Percentiles rank a stretch among this genome's conserved stretches.
phyloP scores from a whole-genome alignment of 1,139 yeast species.

The Keqinozyma sinolaborantium region DNA sequence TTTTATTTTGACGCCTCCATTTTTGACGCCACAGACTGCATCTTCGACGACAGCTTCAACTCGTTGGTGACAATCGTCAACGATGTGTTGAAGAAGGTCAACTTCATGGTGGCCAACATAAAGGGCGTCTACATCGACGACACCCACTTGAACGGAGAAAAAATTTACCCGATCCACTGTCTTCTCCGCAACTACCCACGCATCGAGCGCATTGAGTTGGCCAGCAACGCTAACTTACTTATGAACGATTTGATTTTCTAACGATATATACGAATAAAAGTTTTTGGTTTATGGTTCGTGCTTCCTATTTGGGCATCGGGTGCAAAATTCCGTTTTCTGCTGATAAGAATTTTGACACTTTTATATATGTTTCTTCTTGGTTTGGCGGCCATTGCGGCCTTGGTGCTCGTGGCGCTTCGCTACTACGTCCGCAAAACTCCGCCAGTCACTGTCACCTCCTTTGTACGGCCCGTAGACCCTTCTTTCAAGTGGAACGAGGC shows the following conservation, averaged over 20 bases:
- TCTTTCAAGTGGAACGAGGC: slow-evolving; percentile 46
- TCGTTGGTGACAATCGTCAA: slow-evolving; percentile 30
- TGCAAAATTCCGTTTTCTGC: not conserved
- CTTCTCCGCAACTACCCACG: slow-evolving; percentile 31
- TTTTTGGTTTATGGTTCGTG: not conserved
- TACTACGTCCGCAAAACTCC: slow-evolving; percentile 1
- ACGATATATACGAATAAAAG: not conserved
- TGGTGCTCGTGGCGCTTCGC: not conserved
- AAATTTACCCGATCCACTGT: slow-evolving; percentile 27
- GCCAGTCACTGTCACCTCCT: slow-evolving; percentile 2
- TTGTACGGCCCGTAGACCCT: slow-evolving; percentile 13
- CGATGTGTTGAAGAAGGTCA: slow-evolving; percentile 34
- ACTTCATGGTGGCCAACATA: slow-evolving; percentile 31
- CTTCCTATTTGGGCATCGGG: not conserved
- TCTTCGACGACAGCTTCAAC: slow-evolving; percentile 18
- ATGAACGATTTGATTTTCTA: slow-evolving; percentile 6
- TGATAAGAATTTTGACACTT: too few species aligned
- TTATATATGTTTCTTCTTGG: too few species aligned
- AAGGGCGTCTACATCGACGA: slow-evolving; percentile 35
- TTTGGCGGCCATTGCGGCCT: too few species aligned
- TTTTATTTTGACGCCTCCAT: slow-evolving; percentile 33
- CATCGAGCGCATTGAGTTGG: slow-evolving; percentile 29
- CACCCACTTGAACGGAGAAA: slow-evolving; percentile 27
- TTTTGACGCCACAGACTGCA: slow-evolving; percentile 10
- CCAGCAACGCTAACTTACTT: slow-evolving; percentile 15